These are phyloP conservation scores for Boletus bicolor DNA, from an alignment of 768 basidiomycete species.

Conservation along the genomic window DNA sequence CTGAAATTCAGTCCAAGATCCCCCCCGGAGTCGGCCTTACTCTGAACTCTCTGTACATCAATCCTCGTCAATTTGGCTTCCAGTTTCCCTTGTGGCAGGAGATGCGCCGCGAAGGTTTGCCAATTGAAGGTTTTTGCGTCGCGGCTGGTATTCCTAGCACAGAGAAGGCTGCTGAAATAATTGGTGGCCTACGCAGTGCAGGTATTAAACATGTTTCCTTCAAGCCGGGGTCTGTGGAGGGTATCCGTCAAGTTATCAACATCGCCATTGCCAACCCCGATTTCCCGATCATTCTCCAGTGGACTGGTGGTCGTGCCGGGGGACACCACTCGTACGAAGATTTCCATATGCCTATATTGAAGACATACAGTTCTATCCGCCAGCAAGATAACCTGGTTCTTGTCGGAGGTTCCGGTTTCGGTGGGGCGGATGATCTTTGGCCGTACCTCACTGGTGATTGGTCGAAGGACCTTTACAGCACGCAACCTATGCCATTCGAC, in stretches of 20 bases:
- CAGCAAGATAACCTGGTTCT: conserved; percentile 85
- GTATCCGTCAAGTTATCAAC: conserved; percentile 94
- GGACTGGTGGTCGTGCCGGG: conserved; percentile 98
- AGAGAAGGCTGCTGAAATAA: conserved; percentile 97
- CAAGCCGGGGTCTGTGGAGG: conserved; percentile 98
- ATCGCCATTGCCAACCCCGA: conserved; percentile 92
- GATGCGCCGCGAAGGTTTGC: conserved; percentile 92
- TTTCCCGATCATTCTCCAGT: conserved; percentile 97
- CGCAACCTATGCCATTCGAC: conserved; percentile 97
- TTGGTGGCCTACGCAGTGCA: conserved; percentile 70
- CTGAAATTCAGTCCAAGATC: conserved; percentile 85
- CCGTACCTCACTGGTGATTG: conserved; percentile 97
- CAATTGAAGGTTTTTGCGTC: conserved; percentile 98
- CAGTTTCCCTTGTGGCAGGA: conserved; percentile 98
- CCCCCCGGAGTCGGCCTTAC: conserved; percentile 90
- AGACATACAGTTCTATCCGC: conserved; percentile 88
- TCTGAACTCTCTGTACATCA: conserved; percentile 95
- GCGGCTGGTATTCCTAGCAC: conserved; percentile 96
- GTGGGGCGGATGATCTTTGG: conserved; percentile 92
- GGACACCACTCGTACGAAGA: conserved; percentile 99
- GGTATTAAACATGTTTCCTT: conserved; percentile 97
- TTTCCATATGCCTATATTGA: conserved; percentile 92
- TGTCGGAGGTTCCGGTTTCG: conserved; percentile 94
- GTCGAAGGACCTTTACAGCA: conserved; percentile 75
- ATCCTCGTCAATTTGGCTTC: conserved; percentile 95